phyloP scores from a whole-genome alignment of 1,139 yeast genomes.

The Yamadazyma taylorii region DNA sequence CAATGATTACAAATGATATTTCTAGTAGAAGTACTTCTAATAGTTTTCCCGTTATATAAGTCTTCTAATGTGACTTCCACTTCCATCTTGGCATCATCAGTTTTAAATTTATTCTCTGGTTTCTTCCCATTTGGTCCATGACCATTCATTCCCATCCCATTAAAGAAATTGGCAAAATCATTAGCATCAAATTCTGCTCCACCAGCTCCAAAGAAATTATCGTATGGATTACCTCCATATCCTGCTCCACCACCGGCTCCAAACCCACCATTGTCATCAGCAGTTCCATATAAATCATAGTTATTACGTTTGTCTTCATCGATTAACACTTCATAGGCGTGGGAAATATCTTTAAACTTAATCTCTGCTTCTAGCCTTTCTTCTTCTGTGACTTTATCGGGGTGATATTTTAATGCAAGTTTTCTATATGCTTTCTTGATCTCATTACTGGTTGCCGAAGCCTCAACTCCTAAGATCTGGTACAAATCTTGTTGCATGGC shows the following conservation, averaged over 20 bases:
- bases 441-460: conserved; percentile 61
- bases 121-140: conserved; percentile 12
- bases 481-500: conserved; percentile 45
- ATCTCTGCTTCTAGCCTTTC: conserved; percentile 67
- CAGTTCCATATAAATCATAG: conserved; percentile 59
- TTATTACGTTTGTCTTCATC: conserved; percentile 59
- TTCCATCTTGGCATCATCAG: conserved; percentile 68
- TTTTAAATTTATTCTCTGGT: conserved; percentile 24
- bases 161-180: conserved; percentile 74
- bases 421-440: conserved; percentile 77
- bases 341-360: conserved; percentile 71
- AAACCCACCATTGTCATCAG: conserved; percentile 30
- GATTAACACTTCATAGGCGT: conserved; percentile 73
- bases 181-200: conserved; percentile 50
- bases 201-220: conserved; percentile 30
- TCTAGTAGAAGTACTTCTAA: conserved; percentile 74
- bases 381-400: conserved; percentile 74
- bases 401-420: conserved; percentile 73
- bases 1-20: conserved; percentile 71
- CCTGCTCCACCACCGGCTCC: conserved; percentile 20
- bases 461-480: conserved; percentile 65
- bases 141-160: conserved; percentile 39
- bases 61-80: conserved; percentile 73
- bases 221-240: conserved; percentile 42
- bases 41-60: conserved; percentile 75